Conservation (phyloP, 1,139 yeast species). For the Pichia cactophila region DNA sequence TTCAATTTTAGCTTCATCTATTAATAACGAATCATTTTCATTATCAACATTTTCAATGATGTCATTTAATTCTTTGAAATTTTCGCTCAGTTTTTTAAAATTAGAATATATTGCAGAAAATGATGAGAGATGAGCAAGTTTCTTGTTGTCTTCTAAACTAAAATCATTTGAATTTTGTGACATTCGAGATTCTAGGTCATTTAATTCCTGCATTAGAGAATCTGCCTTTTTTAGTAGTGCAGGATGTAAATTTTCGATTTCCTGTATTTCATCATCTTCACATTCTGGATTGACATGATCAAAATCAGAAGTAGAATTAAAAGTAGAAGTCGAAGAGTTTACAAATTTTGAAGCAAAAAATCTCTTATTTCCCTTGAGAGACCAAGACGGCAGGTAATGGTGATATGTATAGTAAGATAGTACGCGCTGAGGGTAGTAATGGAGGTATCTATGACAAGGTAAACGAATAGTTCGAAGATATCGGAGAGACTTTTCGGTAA, state of each 20-base stretch:
- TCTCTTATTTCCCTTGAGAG: no score
- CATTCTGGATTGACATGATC: not conserved
- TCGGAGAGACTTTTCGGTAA: no score
- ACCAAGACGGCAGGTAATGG: no score
- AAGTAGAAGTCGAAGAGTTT: not conserved
- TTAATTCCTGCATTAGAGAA: constrained; percentile 42
- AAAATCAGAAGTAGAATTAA: not conserved
- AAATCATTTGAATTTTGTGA: constrained; percentile 36
- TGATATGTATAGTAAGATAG: no score
- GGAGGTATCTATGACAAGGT: no score
- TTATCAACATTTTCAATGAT: constrained; percentile 33
- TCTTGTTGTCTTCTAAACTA: constrained; percentile 48
- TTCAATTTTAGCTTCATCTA: constrained; percentile 39
- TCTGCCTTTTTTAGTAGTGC: constrained; percentile 57
- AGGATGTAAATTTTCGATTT: constrained; percentile 31
- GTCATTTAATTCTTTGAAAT: constrained; percentile 26
- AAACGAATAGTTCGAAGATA: no score
- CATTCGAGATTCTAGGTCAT: constrained; percentile 40
- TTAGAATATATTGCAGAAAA: constrained; percentile 46
- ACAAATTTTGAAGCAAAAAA: not conserved
- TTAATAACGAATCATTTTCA: constrained; percentile 29
- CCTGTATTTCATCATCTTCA: not conserved
- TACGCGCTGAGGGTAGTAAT: no score
- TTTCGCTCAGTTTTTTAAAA: constrained; percentile 30
- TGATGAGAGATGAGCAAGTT: constrained; percentile 46